Evolutionary conservation across 2,329 filamentous ascomycete species (phyloP), one percentile per base, ranked within the genome.

Genomic region (Aureobasidium musti): DNA sequence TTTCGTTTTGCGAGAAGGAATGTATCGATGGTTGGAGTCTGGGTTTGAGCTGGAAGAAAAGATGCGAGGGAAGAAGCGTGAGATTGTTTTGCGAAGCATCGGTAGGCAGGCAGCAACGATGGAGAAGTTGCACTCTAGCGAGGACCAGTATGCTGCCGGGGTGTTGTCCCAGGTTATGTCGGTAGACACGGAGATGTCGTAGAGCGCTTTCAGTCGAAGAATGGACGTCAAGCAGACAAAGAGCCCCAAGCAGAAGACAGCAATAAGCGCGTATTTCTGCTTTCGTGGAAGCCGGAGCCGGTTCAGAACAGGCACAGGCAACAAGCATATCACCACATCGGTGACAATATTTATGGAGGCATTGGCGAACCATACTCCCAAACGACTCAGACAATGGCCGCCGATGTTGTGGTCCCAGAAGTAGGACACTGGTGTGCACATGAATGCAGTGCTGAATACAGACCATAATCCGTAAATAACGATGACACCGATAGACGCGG

Each of bases 291-390:
- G 71, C 21, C 75, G 73, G n/a, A 79, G 71, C n/a, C 73, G 67
- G 43, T 72, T 70, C 33, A 78, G 70, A 19, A 75, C 68, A 6
- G 74, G 76, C 1, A 79, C 68, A 0, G 77, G 76, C 8, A 79
- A 69, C 10, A 73, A 54, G 19, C 75, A 74, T 41, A 76, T 73
- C 13, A 72, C 69, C 64, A 78, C 70, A 67, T 79, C 77, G 10
- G 76, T 78, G 17, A 73, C 65, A 45, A 77, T 75, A 67, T 78
- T 79, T 21, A 75, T 69, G 17, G 68, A 72, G n/a, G 75, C 71
- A 64, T 77, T 77, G 28, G 72, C 77, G 70, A 81, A 81, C 80
- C 80, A 82, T 10, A 82, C 71, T 0, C 74, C 74, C 28, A 78
- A 74, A 35, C 76, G 74, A 49, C 73, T 73, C 50, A 82, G 56